phyloP scores from a whole-genome alignment of 2,329 filamentous ascomycete species.

The Aspergillus uvarum region DNA sequence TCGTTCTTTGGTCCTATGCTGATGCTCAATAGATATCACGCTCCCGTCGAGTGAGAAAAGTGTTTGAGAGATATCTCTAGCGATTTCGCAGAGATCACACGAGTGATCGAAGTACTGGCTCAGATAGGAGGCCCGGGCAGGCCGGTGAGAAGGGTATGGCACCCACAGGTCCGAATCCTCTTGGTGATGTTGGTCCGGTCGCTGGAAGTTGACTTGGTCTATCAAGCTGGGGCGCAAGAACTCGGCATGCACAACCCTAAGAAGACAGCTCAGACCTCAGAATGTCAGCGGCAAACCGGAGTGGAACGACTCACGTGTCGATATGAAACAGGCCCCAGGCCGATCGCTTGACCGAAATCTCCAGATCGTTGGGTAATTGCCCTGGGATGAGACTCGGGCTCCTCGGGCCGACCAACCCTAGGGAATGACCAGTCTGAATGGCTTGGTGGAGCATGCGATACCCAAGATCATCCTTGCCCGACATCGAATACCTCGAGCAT shows the following conservation, averaged over 20 bases:
- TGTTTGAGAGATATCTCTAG: slow-evolving; percentile 35
- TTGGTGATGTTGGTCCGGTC: slow-evolving; percentile 13
- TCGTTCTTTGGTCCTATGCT: slow-evolving; percentile 26
- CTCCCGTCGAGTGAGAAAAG: slow-evolving; percentile 28
- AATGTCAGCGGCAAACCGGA: not conserved
- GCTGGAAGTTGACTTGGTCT: slow-evolving; percentile 34
- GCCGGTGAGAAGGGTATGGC: slow-evolving; percentile 35
- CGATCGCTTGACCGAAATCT: slow-evolving; percentile 31
- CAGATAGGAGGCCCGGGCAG: slow-evolving; percentile 27
- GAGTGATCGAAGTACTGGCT: slow-evolving; percentile 36
- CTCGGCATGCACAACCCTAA: slow-evolving; percentile 36
- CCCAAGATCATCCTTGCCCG: slow-evolving; percentile 37
- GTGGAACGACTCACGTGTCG: slow-evolving; percentile 34
- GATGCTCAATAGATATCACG: slow-evolving; percentile 8
- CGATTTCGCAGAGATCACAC: slow-evolving; percentile 36
- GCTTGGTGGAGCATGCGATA: slow-evolving; percentile 40
- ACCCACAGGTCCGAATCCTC: slow-evolving; percentile 29
- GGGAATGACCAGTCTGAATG: slow-evolving; percentile 33
- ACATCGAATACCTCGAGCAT: slow-evolving; percentile 35
- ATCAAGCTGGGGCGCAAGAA: slow-evolving; percentile 38
- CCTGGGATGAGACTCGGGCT: slow-evolving; percentile 22
- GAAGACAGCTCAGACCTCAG: not conserved
- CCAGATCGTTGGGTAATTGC: slow-evolving; percentile 31
- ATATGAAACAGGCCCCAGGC: slow-evolving; percentile 42
- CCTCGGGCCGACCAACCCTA: slow-evolving; percentile 34